These are phyloP conservation scores for Quercus parvula DNA, from an alignment of 306 rosid genomes.

Conservation along the genomic window DNA sequence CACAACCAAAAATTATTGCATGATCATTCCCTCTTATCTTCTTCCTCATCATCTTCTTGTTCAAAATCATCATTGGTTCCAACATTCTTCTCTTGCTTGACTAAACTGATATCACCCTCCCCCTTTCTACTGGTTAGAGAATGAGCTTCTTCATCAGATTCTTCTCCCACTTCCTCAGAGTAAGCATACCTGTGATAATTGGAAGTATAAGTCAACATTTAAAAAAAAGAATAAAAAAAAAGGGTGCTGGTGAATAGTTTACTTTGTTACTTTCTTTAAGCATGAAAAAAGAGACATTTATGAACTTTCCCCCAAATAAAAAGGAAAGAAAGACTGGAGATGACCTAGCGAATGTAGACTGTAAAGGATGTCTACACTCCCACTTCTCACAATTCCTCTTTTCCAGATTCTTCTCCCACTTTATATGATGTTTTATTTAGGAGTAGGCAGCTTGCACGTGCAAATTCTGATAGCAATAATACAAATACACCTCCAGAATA, in stretches of 20 bases:
- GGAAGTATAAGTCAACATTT: slow-evolving; percentile 17
- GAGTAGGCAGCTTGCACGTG: neutral
- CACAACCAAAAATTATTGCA: slow-evolving; percentile 1
- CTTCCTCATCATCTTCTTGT: slow-evolving; percentile 61
- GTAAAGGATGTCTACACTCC: neutral
- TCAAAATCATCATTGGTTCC: slow-evolving; percentile 30
- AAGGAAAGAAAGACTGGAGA: neutral
- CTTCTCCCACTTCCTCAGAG: slow-evolving; percentile 84
- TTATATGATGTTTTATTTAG: neutral
- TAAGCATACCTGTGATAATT: slow-evolving; percentile 69
- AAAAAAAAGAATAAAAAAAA: neutral
- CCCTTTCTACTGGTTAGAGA: slow-evolving; percentile 58
- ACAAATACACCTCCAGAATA: neutral
- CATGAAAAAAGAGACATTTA: neutral
- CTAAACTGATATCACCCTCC: slow-evolving; percentile 64
- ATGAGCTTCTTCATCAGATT: slow-evolving; percentile 74
- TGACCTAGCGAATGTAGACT: neutral
- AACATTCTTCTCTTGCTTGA: slow-evolving; percentile 56
- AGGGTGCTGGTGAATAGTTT: neutral
- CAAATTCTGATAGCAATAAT: neutral
- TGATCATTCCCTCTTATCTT: slow-evolving; percentile 75
- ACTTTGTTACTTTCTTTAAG: neutral
- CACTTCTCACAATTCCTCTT: neutral
- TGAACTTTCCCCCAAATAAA: neutral
- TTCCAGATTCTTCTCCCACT: neutral